Conservation (phyloP, 352 stramenopile genomes). For the Globisporangium sylvaticum region DNA sequence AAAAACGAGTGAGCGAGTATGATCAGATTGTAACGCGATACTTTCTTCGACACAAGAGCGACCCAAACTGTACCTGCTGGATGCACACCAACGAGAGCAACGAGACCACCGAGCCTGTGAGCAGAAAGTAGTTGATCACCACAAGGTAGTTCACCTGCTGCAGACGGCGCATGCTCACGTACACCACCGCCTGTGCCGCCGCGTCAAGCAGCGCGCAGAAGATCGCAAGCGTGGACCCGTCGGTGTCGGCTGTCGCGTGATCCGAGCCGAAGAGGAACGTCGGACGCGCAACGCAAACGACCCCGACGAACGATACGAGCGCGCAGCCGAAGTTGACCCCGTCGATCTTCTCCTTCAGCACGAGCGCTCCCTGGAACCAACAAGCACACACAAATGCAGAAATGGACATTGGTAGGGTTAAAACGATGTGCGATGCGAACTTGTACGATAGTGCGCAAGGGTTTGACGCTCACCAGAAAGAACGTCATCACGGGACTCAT, state of each 20-base stretch:
- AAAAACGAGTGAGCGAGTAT: background rate
- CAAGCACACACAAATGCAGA: too few species aligned
- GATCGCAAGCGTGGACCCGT: slow-evolving; percentile 26
- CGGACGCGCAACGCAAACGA: slow-evolving; percentile 32
- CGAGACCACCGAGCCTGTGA: slow-evolving; percentile 25
- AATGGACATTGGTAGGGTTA: too few species aligned
- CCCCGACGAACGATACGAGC: slow-evolving; percentile 33
- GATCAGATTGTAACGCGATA: background rate
- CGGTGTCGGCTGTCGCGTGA: slow-evolving; percentile 7
- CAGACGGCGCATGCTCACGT: slow-evolving; percentile 30
- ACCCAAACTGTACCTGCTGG: slow-evolving; percentile 12
- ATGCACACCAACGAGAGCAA: slow-evolving; percentile 23
- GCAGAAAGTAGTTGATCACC: slow-evolving; percentile 39
- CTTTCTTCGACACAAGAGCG: background rate
- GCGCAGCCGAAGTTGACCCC: slow-evolving; percentile 26
- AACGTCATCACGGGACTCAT: slow-evolving; percentile 61
- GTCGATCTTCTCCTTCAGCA: slow-evolving; percentile 35
- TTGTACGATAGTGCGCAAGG: too few species aligned
- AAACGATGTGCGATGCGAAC: too few species aligned
- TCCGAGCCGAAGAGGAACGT: slow-evolving; percentile 27
- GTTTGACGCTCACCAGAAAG: slow-evolving; percentile 35
- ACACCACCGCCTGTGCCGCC: slow-evolving; percentile 21
- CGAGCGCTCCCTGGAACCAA: slow-evolving; percentile 20
- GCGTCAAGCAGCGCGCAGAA: slow-evolving; percentile 24
- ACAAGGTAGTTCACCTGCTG: slow-evolving; percentile 33